Percentiles rank a stretch among this genome's conserved stretches.
Evolutionary conservation across 305 asterid genomes (phyloP).

Genomic region (Solanum hybrid): DNA sequence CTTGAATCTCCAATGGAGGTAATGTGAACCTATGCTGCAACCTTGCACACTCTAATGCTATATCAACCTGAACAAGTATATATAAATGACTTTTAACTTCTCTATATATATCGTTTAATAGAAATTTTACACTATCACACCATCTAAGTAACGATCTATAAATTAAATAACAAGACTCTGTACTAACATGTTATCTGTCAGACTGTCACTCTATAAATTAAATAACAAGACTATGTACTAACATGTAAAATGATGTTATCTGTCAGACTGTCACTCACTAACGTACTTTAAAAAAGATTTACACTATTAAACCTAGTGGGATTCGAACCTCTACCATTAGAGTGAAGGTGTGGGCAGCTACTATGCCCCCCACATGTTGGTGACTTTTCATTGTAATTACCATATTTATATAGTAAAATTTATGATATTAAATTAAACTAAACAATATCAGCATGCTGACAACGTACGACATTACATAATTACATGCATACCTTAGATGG

Average conservation of each 20-base stretch:
- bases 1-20: conserved; percentile 47
- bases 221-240: neutral
- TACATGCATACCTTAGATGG: conserved; percentile 23
- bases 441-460: neutral
- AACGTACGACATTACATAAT: neutral
- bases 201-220: too few relatives aligned
- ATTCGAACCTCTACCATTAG: neutral
- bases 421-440: neutral
- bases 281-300: neutral
- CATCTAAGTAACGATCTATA: neutral
- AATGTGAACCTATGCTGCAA: conserved; percentile 39
- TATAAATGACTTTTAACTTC: neutral
- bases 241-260: neutral
- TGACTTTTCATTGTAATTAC: neutral
- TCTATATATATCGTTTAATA: neutral
- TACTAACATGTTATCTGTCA: neutral
- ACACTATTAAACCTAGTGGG: neutral
- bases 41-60: conserved; percentile 41
- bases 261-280: neutral
- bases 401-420: neutral
- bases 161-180: neutral
- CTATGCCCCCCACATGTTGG: neutral
- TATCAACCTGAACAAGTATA: conserved; percentile 23
- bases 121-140: neutral
- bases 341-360: neutral